These are phyloP conservation scores for Cryptococcus floricola DNA, from an alignment of 1,284 basidiomycete genomes.

Conservation along the genomic window DNA sequence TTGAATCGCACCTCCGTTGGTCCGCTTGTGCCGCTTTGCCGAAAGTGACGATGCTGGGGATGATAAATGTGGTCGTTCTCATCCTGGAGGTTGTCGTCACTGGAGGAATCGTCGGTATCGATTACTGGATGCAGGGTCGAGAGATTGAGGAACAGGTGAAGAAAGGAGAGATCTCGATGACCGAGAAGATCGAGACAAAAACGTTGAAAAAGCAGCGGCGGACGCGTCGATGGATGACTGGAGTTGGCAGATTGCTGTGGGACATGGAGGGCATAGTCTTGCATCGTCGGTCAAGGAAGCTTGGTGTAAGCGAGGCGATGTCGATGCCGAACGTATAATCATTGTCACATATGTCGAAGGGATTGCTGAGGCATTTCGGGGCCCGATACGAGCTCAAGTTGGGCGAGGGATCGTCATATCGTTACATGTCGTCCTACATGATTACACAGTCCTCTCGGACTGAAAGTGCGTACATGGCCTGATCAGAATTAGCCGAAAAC, in stretches of 20 bases:
- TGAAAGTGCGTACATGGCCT: conserved; percentile 78
- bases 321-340: background rate
- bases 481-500: background rate
- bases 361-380: no score
- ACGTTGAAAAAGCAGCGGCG: background rate
- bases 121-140: conserved; percentile 9
- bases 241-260: conserved; percentile 11
- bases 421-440: conserved; percentile 32
- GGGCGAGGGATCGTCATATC: background rate
- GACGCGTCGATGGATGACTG: conserved; percentile 9
- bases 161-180: background rate
- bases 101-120: conserved; percentile 2
- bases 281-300: background rate
- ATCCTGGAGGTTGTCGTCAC: conserved; percentile 4
- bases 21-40: conserved; percentile 10
- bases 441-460: conserved; percentile 84
- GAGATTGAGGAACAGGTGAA: conserved; percentile 1
- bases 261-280: conserved; percentile 8
- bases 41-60: conserved; percentile 4
- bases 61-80: conserved; percentile 7
- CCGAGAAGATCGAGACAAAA: conserved; percentile 1
- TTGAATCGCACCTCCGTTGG: conserved; percentile 13
- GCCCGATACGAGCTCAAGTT: no score
- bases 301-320: background rate
- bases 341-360: no score